A percentile compares a stretch with the other conserved stretches of the same genome.
These are phyloP conservation scores for Blastobotrys illinoisensis DNA, from an alignment of 1,139 yeast species.

Conservation along the genomic window DNA sequence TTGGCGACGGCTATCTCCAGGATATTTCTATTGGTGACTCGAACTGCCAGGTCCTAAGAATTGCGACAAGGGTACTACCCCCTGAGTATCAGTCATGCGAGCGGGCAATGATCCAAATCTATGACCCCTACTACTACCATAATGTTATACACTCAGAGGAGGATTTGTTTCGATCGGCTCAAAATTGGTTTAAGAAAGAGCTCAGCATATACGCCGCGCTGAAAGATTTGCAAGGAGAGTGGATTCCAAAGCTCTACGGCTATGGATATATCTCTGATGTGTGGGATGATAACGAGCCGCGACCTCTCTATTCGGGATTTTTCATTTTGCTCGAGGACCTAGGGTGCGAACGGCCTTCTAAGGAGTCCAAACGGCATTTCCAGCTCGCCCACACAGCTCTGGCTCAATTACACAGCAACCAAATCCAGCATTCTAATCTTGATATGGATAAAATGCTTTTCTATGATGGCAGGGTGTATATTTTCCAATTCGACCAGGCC, in stretches of 20 bases:
- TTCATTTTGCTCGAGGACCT: constrained; percentile 4
- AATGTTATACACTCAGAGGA: constrained; percentile 5
- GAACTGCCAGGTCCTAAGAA: neutral
- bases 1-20: neutral
- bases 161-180: constrained; percentile 2
- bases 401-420: neutral
- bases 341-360: neutral
- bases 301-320: constrained; percentile 7
- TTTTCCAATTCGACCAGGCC: constrained; percentile 1
- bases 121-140: constrained; percentile 9
- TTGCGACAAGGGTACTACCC: neutral
- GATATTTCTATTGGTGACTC: neutral
- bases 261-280: constrained; percentile 1
- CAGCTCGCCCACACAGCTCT: constrained; percentile 1
- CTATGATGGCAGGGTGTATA: neutral
- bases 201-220: constrained; percentile 6
- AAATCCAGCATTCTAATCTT: constrained; percentile 3
- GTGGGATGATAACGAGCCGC: constrained; percentile 1
- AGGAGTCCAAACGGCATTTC: neutral
- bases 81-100: neutral
- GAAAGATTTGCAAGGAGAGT: constrained; percentile 3
- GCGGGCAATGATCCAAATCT: constrained; percentile 4
- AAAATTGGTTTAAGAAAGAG: constrained; percentile 5
- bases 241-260: constrained; percentile 1
- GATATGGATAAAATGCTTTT: constrained; percentile 2